Conservation (phyloP, 1,284 basidiomycete genomes). For the Limonomyces culmigenus region DNA sequence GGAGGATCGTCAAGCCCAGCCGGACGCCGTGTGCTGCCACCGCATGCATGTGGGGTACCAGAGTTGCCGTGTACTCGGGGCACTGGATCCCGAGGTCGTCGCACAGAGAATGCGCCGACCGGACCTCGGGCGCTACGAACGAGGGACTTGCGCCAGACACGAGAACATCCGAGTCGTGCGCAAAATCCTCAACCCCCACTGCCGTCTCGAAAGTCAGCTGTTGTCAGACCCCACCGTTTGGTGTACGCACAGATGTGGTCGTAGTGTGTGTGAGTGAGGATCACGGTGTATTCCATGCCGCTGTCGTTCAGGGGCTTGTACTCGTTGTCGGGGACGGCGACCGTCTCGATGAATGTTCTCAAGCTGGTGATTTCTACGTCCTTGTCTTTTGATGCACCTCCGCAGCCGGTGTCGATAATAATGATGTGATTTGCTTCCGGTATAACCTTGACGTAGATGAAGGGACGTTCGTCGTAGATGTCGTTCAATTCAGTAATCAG, state of each 20-base stretch:
- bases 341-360: conserved; percentile 30
- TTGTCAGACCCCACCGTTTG: not conserved
- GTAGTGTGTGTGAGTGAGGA: conserved; percentile 36
- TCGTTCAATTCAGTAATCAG: conserved; percentile 34
- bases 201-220: not conserved
- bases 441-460: conserved; percentile 32
- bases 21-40: conserved; percentile 11
- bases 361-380: conserved; percentile 24
- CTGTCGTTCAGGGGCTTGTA: conserved; percentile 24
- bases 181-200: conserved; percentile 35
- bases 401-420: conserved; percentile 37
- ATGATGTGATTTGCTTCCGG: conserved; percentile 22
- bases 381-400: conserved; percentile 23
- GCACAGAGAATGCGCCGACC: conserved; percentile 29
- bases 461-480: conserved; percentile 30
- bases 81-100: conserved; percentile 19
- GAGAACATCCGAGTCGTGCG: conserved; percentile 24
- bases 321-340: conserved; percentile 23
- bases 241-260: conserved; percentile 32
- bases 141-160: conserved; percentile 25
- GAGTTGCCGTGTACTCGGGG: conserved; percentile 24
- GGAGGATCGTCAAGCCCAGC: conserved; percentile 22
- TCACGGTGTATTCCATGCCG: conserved; percentile 27
- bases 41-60: conserved; percentile 22
- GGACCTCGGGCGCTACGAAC: conserved; percentile 22